phyloP scores from a whole-genome alignment of 768 basidiomycete species.

The Arthromyces matolae region DNA sequence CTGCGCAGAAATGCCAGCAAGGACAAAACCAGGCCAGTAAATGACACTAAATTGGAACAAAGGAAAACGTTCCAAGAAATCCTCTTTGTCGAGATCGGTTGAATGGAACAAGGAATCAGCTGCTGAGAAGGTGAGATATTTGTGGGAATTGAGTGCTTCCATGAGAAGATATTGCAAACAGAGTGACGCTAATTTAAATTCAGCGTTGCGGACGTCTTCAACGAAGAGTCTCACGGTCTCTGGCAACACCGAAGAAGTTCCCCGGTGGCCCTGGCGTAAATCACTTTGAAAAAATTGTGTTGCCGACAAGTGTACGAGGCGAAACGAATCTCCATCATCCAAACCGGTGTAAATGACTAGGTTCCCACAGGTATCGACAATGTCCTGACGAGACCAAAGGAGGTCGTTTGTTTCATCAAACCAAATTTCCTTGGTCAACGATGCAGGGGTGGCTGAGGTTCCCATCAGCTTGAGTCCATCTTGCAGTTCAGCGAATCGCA shows the following conservation, averaged over 20 bases:
- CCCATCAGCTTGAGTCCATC: slow-evolving; percentile 7
- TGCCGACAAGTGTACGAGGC: slow-evolving; percentile 7
- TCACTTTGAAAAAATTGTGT: not conserved
- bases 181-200: not conserved
- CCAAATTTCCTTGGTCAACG: not conserved
- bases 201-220: not conserved
- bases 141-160: not conserved
- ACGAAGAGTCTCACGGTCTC: not conserved
- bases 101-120: not conserved
- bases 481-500: slow-evolving; percentile 3
- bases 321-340: slow-evolving; percentile 1
- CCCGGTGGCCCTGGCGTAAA: not conserved
- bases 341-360: slow-evolving; percentile 4
- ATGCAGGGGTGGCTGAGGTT: not conserved
- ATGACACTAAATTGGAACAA: slow-evolving; percentile 2
- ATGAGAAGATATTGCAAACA: slow-evolving; percentile 4
- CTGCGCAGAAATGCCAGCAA: not conserved
- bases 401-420: slow-evolving; percentile 4
- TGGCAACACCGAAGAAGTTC: not conserved
- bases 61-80: not conserved
- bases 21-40: not conserved
- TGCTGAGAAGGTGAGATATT: not conserved
- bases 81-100: not conserved
- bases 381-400: slow-evolving; percentile 9
- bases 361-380: slow-evolving; percentile 9